Percentiles rank a stretch among this genome's conserved stretches.
These are phyloP conservation scores for Naumovozyma dairenensis DNA, from an alignment of 805 yeast genomes.

Conservation along the genomic window DNA sequence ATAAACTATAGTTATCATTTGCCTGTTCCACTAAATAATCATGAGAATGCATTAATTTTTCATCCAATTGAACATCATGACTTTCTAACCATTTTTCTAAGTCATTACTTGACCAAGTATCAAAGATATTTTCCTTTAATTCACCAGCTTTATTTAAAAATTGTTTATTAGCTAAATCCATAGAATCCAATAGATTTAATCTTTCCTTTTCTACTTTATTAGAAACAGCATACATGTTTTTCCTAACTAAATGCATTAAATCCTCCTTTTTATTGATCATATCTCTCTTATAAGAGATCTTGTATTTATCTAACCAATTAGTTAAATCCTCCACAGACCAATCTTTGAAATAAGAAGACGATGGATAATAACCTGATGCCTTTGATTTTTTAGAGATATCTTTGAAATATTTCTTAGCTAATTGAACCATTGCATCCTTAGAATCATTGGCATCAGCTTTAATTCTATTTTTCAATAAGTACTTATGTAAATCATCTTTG, in stretches of 20 bases:
- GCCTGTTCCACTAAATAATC: constrained; percentile 32
- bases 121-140: constrained; percentile 36
- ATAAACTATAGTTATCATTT: constrained; percentile 25
- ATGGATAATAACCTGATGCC: constrained; percentile 38
- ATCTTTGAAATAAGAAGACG: constrained; percentile 41
- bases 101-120: constrained; percentile 46
- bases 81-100: constrained; percentile 43
- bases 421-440: constrained; percentile 37
- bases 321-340: constrained; percentile 32
- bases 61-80: constrained; percentile 34
- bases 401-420: constrained; percentile 37
- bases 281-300: constrained; percentile 29
- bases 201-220: constrained; percentile 32
- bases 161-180: constrained; percentile 30
- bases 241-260: constrained; percentile 33
- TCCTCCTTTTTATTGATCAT: constrained; percentile 34
- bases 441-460: constrained; percentile 31
- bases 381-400: constrained; percentile 30
- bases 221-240: constrained; percentile 36
- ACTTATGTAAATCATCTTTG: constrained; percentile 36
- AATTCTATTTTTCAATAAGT: constrained; percentile 40
- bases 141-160: constrained; percentile 33
- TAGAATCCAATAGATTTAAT: constrained; percentile 31
- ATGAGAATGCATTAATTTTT: constrained; percentile 27
- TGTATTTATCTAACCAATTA: constrained; percentile 40